Evolutionary conservation across 805 yeast species (phyloP).

Genomic region (Clavispora phyllophila): DNA sequence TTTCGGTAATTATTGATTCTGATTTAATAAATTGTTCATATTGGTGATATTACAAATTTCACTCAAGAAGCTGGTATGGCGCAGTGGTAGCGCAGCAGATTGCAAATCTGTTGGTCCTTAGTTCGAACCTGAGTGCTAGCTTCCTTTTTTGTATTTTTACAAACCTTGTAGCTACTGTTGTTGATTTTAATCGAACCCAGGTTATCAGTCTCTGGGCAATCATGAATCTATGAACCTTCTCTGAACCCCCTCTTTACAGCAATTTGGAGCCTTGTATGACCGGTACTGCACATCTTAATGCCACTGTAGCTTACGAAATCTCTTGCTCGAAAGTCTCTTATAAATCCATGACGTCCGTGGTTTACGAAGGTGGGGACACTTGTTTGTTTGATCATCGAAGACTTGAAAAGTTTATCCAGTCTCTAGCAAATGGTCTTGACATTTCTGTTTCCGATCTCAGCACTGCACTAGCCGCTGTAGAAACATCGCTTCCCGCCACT

Average conservation of each 20-base stretch:
- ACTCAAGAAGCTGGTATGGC: conserved; percentile 69
- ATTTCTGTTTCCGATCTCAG: neutral
- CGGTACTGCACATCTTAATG: neutral
- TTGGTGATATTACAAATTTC: too few species aligned
- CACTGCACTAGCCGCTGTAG: neutral
- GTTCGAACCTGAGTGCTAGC: conserved; percentile 95
- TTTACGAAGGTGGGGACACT: neutral
- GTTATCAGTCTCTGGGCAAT: too few species aligned
- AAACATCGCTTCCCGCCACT: conserved; percentile 5
- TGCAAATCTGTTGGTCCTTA: conserved; percentile 98
- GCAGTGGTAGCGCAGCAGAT: conserved; percentile 99
- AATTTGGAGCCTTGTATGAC: too few species aligned
- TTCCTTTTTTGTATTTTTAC: conserved; percentile 18
- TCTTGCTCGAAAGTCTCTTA: neutral
- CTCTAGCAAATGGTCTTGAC: neutral
- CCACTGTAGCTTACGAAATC: neutral
- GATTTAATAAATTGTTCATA: too few species aligned
- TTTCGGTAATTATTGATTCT: too few species aligned
- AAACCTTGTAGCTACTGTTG: too few species aligned
- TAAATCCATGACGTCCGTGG: neutral
- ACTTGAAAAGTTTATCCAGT: neutral
- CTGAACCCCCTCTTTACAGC: too few species aligned
- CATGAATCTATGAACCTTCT: too few species aligned
- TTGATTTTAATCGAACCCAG: too few species aligned
- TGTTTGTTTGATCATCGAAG: neutral